Base-by-base conservation (phyloP, 306 rosid genomes). In the Dalbergia cultrata region DNA sequence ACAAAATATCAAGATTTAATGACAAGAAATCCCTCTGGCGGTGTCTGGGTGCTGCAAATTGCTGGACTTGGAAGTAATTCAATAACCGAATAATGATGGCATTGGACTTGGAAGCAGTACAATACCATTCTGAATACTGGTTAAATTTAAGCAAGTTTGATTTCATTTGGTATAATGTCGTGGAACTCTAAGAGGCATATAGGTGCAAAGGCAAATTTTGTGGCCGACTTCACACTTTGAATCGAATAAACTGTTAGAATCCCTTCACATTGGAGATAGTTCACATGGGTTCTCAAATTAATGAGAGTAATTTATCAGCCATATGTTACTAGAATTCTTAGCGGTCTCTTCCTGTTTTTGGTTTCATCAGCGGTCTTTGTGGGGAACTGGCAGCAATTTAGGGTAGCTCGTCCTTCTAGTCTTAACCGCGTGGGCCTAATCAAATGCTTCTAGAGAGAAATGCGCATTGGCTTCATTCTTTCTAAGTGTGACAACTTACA, bases 371-470 rank as follows among this genome's bases (percentile, higher is more conserved):
- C 82, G 82, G 88, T 81, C 89, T 72, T 9, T 41, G 70, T 75
- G 89, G 75, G 83, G 62, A 64, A 62, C 83, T 70, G 63, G 72
- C 17, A 67, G 73, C 22, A 47, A 52, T 26, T 74, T 58, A 17
- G 58, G 58, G 57, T 9, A 39, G 3, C 73, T 74, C 78, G 71
- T 67, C 34, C 12, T 14, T 34, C 12, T 18, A 76, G 70, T 19
- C 59, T 50, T 76, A 84, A 86, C 86, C 90, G 90, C 58, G 90
- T 90, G 91, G 91, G 60, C 76, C 82, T 81, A 76, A 3, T 26
- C 43, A 60, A 21, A 21, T 76, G 26, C 73, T 60, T 45, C 76
- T 65, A 69, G 72, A 59, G 22, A 7, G 79, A 82, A 77, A 60
- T 70, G 59, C 17, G 17, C 60, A n/a, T 58, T 3, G 41, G 35